These are phyloP conservation scores for Dendrobium huoshanense DNA, from an alignment of 106 monocot species.

Conservation along the genomic window DNA sequence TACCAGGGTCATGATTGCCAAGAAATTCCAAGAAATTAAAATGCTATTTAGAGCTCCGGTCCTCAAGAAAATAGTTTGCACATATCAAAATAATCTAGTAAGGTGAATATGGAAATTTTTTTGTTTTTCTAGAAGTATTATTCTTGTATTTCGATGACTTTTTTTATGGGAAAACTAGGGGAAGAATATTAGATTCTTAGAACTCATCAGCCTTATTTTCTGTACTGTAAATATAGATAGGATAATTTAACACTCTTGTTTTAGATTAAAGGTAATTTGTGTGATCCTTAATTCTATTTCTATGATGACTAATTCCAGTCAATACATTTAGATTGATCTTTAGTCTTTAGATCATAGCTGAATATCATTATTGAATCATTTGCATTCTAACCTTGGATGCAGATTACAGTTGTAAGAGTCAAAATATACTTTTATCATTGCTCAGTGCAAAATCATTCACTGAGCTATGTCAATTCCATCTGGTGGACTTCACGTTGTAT, in stretches of 20 bases:
- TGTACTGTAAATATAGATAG: background rate
- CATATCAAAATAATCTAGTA: background rate
- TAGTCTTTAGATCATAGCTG: background rate
- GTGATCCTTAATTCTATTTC: background rate
- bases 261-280: background rate
- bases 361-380: background rate
- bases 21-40: background rate
- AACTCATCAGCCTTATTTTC: background rate
- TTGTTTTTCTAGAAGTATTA: background rate
- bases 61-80: background rate
- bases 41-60: background rate
- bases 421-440: background rate
- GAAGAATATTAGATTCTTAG: background rate
- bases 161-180: background rate
- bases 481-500: background rate
- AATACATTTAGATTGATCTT: background rate
- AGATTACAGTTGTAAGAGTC: conserved; percentile 1
- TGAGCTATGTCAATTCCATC: conserved; percentile 6
- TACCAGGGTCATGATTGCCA: background rate
- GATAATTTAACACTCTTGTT: background rate
- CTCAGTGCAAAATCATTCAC: background rate
- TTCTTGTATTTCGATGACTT: background rate
- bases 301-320: background rate
- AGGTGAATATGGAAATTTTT: background rate
- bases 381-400: background rate